These are phyloP conservation scores for Multifurca ochricompacta DNA, from an alignment of 768 basidiomycete genomes.

Conservation along the genomic window DNA sequence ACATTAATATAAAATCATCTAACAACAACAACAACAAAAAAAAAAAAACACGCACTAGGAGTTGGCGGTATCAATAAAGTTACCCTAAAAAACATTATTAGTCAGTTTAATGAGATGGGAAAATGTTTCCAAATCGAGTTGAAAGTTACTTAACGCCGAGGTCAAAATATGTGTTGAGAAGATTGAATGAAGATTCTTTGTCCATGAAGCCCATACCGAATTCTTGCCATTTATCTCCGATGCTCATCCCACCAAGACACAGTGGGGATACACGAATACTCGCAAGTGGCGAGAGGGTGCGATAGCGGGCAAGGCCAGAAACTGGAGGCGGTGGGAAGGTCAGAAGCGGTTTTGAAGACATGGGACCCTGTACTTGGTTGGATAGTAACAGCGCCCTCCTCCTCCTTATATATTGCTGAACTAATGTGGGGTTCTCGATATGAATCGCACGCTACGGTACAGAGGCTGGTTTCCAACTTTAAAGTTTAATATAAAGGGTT, in stretches of 20 bases:
- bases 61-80: slow-evolving; percentile 43
- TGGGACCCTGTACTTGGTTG: no score
- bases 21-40: no score
- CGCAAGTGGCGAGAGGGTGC: slow-evolving; percentile 30
- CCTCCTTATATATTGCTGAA: no score
- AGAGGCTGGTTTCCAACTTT: no score
- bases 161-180: slow-evolving; percentile 34
- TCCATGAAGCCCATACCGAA: slow-evolving; percentile 29
- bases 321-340: slow-evolving; percentile 17
- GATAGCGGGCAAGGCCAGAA: slow-evolving; percentile 27
- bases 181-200: slow-evolving; percentile 32
- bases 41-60: slow-evolving; percentile 30
- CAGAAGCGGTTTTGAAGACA: no score
- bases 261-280: slow-evolving; percentile 34
- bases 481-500: no score
- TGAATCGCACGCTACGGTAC: no score
- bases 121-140: no score
- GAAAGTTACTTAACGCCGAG: slow-evolving; percentile 22
- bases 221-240: slow-evolving; percentile 33
- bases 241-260: slow-evolving; percentile 32
- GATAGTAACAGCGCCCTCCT: no score
- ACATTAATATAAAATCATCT: no score
- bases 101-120: no score
- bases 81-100: slow-evolving; percentile 40
- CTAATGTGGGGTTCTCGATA: no score